phyloP scores from a whole-genome alignment of 192 early-diverging fungal species.

The Coemansia sp. region DNA sequence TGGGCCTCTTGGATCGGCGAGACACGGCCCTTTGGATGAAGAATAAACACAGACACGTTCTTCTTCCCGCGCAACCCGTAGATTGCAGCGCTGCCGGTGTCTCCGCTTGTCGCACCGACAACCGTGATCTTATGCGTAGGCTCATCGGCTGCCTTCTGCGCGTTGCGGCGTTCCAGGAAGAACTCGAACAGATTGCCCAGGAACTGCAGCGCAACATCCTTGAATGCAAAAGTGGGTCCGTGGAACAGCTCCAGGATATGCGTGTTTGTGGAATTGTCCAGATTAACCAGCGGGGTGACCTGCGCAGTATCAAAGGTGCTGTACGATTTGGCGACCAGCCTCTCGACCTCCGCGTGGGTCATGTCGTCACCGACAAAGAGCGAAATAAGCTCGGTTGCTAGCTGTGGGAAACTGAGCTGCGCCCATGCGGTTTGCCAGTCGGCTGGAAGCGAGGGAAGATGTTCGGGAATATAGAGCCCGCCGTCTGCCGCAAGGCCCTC shows the following conservation, averaged over 20 bases:
- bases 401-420: slow-evolving; percentile 70
- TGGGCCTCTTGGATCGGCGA: slow-evolving; percentile 96
- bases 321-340: slow-evolving; percentile 72
- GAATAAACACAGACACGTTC: slow-evolving; percentile 89
- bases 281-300: slow-evolving; percentile 74
- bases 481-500: slow-evolving; percentile 91
- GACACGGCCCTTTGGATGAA: slow-evolving; percentile 88
- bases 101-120: slow-evolving; percentile 93
- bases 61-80: slow-evolving; percentile 93
- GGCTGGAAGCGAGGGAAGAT: slow-evolving; percentile 69
- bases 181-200: slow-evolving; percentile 98
- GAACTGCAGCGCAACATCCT: slow-evolving; percentile 96
- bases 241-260: slow-evolving; percentile 90
- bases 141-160: slow-evolving; percentile 4
- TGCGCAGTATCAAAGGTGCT: slow-evolving; percentile 73
- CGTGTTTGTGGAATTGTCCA: slow-evolving; percentile 20
- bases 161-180: slow-evolving; percentile 81
- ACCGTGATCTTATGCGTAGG: slow-evolving; percentile 71
- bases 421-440: slow-evolving; percentile 76
- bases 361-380: slow-evolving; percentile 86
- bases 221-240: slow-evolving; percentile 98
- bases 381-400: slow-evolving; percentile 84
- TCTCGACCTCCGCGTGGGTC: slow-evolving; percentile 65
- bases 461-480: slow-evolving; percentile 89
- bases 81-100: slow-evolving; percentile 98